phyloP scores from a whole-genome alignment of 768 basidiomycete species.

The Mycena haematopus region DNA sequence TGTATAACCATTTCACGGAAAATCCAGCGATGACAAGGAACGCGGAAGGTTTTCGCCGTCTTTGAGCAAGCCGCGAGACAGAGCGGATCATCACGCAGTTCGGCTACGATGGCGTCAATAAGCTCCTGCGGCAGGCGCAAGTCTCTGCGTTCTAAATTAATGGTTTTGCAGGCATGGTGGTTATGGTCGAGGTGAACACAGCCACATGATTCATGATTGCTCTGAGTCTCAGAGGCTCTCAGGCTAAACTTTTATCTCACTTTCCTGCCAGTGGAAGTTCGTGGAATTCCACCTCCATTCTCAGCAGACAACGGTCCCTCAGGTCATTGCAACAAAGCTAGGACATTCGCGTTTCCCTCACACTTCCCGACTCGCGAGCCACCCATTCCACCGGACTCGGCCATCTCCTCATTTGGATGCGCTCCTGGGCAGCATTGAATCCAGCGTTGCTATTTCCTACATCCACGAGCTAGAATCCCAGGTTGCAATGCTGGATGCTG shows the following conservation, averaged over 20 bases:
- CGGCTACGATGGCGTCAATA: constrained; percentile 6
- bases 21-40: constrained; percentile 12
- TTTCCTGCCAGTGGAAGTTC: too few species aligned
- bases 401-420: background rate
- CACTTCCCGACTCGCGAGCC: background rate
- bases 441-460: background rate
- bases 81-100: background rate
- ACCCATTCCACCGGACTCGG: background rate
- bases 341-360: background rate
- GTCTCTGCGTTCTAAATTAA: background rate
- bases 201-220: too few species aligned
- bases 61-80: constrained; percentile 3
- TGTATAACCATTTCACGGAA: constrained; percentile 4
- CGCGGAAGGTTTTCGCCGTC: constrained; percentile 5
- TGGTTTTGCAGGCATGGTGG: background rate
- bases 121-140: constrained; percentile 8
- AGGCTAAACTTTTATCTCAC: too few species aligned
- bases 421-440: background rate
- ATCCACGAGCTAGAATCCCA: background rate
- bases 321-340: background rate
- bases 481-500: background rate
- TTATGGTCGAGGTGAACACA: too few species aligned
- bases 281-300: too few species aligned
- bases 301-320: too few species aligned
- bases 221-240: too few species aligned